These are phyloP conservation scores for Starmerella etchellsii DNA, from an alignment of 805 yeast species.

Conservation along the genomic window DNA sequence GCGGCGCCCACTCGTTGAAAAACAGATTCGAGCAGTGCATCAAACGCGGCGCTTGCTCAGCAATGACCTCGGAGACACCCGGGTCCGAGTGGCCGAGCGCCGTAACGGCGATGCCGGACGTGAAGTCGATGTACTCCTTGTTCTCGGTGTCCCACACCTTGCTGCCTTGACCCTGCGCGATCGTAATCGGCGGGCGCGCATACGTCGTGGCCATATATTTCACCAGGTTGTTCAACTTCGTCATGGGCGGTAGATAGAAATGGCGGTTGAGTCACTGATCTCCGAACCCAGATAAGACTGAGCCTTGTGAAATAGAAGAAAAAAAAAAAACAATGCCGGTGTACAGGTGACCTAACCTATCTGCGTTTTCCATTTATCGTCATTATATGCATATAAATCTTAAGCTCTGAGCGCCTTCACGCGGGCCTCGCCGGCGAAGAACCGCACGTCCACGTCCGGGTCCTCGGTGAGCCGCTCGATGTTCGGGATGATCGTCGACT, in stretches of 20 bases:
- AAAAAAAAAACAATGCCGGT: no score
- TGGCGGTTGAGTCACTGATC: no score
- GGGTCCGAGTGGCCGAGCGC: conserved; percentile 78
- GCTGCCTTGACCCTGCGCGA: conserved; percentile 75
- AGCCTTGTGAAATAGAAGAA: no score
- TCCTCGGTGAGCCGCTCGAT: conserved; percentile 57
- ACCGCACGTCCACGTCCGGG: conserved; percentile 79
- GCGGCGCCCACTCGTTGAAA: conserved; percentile 74
- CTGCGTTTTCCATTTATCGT: no score
- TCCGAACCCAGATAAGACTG: no score
- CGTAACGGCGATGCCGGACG: conserved; percentile 97
- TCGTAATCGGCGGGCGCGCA: conserved; percentile 40
- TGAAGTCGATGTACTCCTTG: conserved; percentile 68
- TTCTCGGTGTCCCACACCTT: conserved; percentile 68
- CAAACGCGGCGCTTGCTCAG: conserved; percentile 58
- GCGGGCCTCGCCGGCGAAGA: conserved; percentile 61
- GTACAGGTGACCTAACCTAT: no score
- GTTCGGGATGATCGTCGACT: conserved; percentile 45
- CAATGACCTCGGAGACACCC: conserved; percentile 55
- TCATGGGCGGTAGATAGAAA: background rate
- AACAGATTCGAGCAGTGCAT: conserved; percentile 79
- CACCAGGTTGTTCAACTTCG: conserved; percentile 1
- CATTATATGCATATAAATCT: no score
- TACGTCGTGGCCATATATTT: conserved; percentile 28
- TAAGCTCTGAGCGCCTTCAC: no score